Conservation (phyloP, 208 protist genomes). For the Willaertia magna region DNA sequence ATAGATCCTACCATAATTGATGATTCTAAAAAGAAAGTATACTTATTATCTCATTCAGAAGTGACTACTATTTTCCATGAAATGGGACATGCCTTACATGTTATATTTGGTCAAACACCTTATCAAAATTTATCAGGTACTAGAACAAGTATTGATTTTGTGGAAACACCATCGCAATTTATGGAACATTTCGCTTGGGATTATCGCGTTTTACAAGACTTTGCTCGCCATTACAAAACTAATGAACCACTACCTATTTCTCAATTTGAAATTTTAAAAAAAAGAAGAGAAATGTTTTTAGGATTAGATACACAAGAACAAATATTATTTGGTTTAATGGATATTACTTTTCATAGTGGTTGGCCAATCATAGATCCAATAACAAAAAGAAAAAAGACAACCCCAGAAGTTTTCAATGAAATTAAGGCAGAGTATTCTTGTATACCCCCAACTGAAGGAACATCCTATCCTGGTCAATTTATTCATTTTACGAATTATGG, state of each 20-base stretch:
- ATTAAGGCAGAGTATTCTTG: slow-evolving; percentile 52
- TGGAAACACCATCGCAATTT: slow-evolving; percentile 77
- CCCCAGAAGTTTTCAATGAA: slow-evolving; percentile 51
- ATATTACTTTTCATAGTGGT: slow-evolving; percentile 65
- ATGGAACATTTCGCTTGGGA: slow-evolving; percentile 77
- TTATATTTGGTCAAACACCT: slow-evolving; percentile 72
- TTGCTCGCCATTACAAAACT: slow-evolving; percentile 65
- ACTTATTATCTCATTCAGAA: slow-evolving; percentile 61
- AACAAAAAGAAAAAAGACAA: slow-evolving; percentile 53
- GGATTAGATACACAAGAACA: slow-evolving; percentile 66
- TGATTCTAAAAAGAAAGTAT: neutral
- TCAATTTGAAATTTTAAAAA: slow-evolving; percentile 64
- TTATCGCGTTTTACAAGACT: slow-evolving; percentile 65
- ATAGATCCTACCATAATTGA: neutral
- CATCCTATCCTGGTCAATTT: slow-evolving; percentile 51
- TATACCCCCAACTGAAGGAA: neutral
- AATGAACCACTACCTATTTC: slow-evolving; percentile 68
- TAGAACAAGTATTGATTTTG: slow-evolving; percentile 72
- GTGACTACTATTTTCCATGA: slow-evolving; percentile 80
- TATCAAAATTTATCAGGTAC: slow-evolving; percentile 78
- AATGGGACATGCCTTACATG: slow-evolving; percentile 78
- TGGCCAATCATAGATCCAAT: slow-evolving; percentile 59
- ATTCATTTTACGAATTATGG: slow-evolving; percentile 71
- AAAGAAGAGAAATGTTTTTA: slow-evolving; percentile 61
- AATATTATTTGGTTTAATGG: slow-evolving; percentile 61